Conservation (phyloP, 1,139 yeast genomes). For the Kodamaea anthophila region DNA sequence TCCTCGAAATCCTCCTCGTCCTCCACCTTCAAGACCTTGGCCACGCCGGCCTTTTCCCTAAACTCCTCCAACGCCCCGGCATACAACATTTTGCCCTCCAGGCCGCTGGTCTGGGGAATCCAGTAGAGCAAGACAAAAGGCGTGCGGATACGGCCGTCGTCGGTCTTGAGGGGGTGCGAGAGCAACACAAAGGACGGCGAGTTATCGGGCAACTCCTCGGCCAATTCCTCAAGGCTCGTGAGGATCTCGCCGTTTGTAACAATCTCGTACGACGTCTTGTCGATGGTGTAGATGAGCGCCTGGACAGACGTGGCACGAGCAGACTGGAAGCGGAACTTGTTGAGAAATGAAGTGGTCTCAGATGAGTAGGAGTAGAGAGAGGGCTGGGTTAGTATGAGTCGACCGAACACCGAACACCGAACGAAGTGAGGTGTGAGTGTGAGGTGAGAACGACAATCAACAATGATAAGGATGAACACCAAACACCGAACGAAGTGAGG, state of each 20-base stretch:
- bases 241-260: constrained; percentile 42
- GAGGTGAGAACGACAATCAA: too few species aligned
- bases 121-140: constrained; percentile 80
- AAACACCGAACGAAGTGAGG: not conserved
- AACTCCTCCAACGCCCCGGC: constrained; percentile 85
- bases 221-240: constrained; percentile 50
- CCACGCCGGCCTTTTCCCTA: constrained; percentile 71
- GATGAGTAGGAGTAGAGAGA: constrained; percentile 61
- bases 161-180: constrained; percentile 65
- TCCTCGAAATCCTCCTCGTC: constrained; percentile 62
- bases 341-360: constrained; percentile 54
- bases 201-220: constrained; percentile 77
- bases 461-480: not conserved
- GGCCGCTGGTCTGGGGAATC: constrained; percentile 80
- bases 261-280: constrained; percentile 52
- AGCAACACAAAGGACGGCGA: constrained; percentile 69
- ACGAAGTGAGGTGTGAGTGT: too few species aligned
- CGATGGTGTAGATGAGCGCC: constrained; percentile 56
- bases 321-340: constrained; percentile 67
- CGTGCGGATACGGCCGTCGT: constrained; percentile 66
- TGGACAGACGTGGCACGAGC: constrained; percentile 60
- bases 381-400: constrained; percentile 7
- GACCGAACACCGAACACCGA: too few species aligned
- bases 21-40: constrained; percentile 48
- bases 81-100: constrained; percentile 74